Percentiles rank a stretch among this genome's conserved stretches.
Conservation (phyloP, 2,329 filamentous ascomycete species). For the Aureobasidium sp. region DNA sequence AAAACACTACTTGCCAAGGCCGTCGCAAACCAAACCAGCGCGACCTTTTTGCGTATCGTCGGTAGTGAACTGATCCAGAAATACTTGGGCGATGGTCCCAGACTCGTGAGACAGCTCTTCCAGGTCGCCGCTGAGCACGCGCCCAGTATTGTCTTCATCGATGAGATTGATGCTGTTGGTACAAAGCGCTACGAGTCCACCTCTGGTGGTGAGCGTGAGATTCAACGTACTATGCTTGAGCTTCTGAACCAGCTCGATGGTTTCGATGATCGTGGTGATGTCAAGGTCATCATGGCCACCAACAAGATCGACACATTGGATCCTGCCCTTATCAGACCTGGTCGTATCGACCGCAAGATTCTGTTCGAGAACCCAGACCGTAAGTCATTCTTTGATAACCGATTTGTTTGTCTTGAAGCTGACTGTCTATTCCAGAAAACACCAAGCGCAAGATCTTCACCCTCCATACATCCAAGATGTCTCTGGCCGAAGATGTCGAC, state of each 20-base stretch:
- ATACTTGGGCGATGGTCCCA: slow-evolving; percentile 91
- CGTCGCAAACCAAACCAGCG: slow-evolving; percentile 97
- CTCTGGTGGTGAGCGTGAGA: slow-evolving; percentile 91
- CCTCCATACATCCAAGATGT: slow-evolving; percentile 98
- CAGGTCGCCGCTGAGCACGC: slow-evolving; percentile 93
- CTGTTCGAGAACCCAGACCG: slow-evolving; percentile 64
- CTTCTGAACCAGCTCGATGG: slow-evolving; percentile 96
- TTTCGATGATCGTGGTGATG: slow-evolving; percentile 96
- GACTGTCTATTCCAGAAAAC: slow-evolving; percentile 55
- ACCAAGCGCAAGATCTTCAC: slow-evolving; percentile 98
- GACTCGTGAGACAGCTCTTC: slow-evolving; percentile 92
- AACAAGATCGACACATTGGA: slow-evolving; percentile 99
- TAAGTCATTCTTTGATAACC: slow-evolving; percentile 31
- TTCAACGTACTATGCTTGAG: slow-evolving; percentile 97
- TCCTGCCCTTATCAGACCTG: slow-evolving; percentile 89
- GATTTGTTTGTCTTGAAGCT: slow-evolving; percentile 27
- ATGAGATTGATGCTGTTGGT: slow-evolving; percentile 97
- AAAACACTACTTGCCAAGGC: slow-evolving; percentile 95
- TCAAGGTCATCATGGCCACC: slow-evolving; percentile 99
- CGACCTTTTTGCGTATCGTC: slow-evolving; percentile 94
- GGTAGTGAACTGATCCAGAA: slow-evolving; percentile 98
- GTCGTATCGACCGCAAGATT: slow-evolving; percentile 98
- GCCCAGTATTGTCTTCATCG: slow-evolving; percentile 96
- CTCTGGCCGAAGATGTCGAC: slow-evolving; percentile 89
- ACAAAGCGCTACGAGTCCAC: slow-evolving; percentile 98